phyloP scores from a whole-genome alignment of 208 protist species.

The Acanthamoeba lugdunensis region DNA sequence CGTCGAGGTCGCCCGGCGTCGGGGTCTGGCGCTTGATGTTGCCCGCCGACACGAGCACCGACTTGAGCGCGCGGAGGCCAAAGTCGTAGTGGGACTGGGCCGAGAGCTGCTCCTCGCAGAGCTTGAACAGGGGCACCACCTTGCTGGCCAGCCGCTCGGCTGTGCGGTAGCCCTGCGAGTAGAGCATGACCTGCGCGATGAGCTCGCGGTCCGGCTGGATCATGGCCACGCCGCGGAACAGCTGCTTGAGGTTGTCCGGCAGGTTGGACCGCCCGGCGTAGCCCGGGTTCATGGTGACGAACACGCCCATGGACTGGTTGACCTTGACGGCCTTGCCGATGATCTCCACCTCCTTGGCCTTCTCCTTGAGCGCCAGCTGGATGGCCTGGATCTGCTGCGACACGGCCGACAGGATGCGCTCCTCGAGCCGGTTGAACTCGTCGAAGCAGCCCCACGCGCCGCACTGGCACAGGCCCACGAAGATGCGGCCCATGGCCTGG shows the following conservation, averaged over 20 bases:
- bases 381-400: conserved; percentile 99
- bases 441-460: conserved; percentile 99
- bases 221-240: conserved; percentile 99
- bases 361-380: conserved; percentile 78
- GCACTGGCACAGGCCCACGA: conserved; percentile 98
- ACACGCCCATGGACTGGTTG: conserved; percentile 95
- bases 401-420: conserved; percentile 98
- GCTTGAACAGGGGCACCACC: conserved; percentile 97
- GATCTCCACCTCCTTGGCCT: conserved; percentile 90
- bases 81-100: conserved; percentile 99
- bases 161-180: conserved; percentile 97
- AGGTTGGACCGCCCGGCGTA: conserved; percentile 98
- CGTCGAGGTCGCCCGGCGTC: not conserved
- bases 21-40: conserved; percentile 92
- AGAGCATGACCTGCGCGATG: conserved; percentile 99
- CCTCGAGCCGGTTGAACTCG: conserved; percentile 99
- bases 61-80: conserved; percentile 99
- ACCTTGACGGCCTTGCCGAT: conserved; percentile 91
- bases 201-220: conserved; percentile 97
- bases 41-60: conserved; percentile 96
- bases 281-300: conserved; percentile 99
- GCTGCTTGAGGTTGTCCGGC: conserved; percentile 99
- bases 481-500: conserved; percentile 97
- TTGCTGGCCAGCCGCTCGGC: conserved; percentile 96
- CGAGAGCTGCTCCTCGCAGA: conserved; percentile 97